Percentiles rank a stretch among this genome's conserved stretches.
phyloP scores from a whole-genome alignment of 139 green algal genomes.

The Prasinococcaceae sp. region DNA sequence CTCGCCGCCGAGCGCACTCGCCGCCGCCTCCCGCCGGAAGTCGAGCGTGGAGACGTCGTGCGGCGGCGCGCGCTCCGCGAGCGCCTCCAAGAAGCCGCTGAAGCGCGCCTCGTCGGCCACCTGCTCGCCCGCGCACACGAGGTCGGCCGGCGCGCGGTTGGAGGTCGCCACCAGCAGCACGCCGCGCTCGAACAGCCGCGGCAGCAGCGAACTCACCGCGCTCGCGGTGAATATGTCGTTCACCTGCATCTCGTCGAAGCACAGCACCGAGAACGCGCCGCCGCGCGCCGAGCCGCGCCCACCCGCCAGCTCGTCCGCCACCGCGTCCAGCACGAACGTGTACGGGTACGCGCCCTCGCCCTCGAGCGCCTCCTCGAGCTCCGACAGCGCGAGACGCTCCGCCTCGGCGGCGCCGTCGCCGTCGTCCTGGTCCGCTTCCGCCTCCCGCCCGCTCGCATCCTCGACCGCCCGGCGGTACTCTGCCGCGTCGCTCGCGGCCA shows the following conservation, averaged over 20 bases:
- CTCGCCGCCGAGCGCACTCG: no score
- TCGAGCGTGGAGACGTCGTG: no score
- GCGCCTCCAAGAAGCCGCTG: no score
- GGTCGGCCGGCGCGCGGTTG: conserved; percentile 13
- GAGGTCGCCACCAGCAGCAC: conserved; percentile 10
- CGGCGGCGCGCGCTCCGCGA: no score
- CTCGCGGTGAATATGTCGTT: conserved; percentile 18
- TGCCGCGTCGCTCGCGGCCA: not conserved
- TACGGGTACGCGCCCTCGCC: no score
- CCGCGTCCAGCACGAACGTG: conserved; percentile 5
- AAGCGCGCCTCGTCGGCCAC: no score
- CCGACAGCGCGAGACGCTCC: not conserved
- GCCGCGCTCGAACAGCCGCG: conserved; percentile 3
- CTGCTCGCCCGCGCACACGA: no score
- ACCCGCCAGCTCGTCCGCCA: conserved; percentile 11
- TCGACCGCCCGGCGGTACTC: conserved; percentile 1
- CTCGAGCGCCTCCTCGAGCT: conserved; percentile 10
- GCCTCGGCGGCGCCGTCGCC: not conserved
- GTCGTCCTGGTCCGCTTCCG: conserved; percentile 4
- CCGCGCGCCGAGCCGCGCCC: not conserved
- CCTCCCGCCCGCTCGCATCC: not conserved
- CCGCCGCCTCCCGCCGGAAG: no score
- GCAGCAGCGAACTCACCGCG: conserved; percentile 6
- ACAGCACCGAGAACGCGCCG: not conserved
- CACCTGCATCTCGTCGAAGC: conserved; percentile 23